phyloP scores from a whole-genome alignment of 495 filamentous ascomycete genomes.

The Chaetomium fimeti region DNA sequence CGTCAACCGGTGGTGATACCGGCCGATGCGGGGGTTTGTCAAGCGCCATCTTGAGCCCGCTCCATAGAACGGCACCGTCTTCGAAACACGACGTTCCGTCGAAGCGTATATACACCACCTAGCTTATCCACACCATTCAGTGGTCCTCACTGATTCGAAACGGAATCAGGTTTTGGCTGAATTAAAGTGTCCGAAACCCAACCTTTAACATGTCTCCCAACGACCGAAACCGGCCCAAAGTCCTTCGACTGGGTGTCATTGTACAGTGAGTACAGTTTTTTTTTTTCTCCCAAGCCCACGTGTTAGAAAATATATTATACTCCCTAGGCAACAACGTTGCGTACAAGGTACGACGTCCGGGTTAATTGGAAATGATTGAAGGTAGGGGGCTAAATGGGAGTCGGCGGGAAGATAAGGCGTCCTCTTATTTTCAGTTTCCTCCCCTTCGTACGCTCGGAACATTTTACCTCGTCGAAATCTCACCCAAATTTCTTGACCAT shows the following conservation, averaged over 20 bases:
- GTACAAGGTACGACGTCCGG: background rate
- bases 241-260: conserved; percentile 37
- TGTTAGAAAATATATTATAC: background rate
- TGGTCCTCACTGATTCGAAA: background rate
- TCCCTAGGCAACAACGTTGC: background rate
- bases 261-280: conserved; percentile 32
- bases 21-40: background rate
- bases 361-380: background rate
- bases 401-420: too few species aligned
- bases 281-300: background rate
- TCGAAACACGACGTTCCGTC: background rate
- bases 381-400: background rate
- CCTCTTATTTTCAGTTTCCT: too few species aligned
- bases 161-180: background rate
- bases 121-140: background rate
- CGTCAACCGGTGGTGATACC: conserved; percentile 2
- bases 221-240: conserved; percentile 25
- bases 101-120: background rate
- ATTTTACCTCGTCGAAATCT: too few species aligned
- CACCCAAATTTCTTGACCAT: background rate
- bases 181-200: background rate
- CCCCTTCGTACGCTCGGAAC: too few species aligned
- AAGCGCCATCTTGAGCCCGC: background rate
- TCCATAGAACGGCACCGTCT: background rate
- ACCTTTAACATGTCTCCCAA: background rate